Base-by-base conservation (phyloP, 2,329 filamentous ascomycete species). In the Scedosporium apiospermum region DNA sequence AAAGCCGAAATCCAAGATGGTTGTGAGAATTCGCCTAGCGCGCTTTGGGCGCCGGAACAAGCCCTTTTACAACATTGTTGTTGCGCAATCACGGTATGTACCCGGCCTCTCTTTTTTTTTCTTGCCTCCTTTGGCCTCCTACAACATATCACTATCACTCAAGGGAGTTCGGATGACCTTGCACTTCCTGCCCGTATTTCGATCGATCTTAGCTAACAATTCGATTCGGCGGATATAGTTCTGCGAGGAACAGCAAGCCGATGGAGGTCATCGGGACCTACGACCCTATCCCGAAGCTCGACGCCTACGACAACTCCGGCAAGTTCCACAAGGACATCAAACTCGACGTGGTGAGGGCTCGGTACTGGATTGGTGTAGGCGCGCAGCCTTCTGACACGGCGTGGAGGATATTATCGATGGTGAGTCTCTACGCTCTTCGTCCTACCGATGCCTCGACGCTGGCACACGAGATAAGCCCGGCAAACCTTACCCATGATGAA, bases 51-150 rank as follows among this genome's bases (percentile, higher is more conserved):
- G 89, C 75, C 86, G 84, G 67, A 93, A 96, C 73, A 75, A 85
- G n/a, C 93, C 95, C 2, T 89, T 97, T 70, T 99, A 96, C 83
- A 99, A 99, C 79, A 97, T 99, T 66, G 91, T 98, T 67, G 90
- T 99, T 67, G 85, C 92, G 16, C 93, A 98, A 71, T 93, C 93
- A 57, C 88, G 93, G 90, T 96, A 83, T 67, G 81, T 66, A 7
- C 30, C 3, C 14, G 53, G 16, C 1, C 3, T 18, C 21, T 12
- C 42, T 16, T 21, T 21, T 14, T 58, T 26, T 3, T 27, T 34
- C 26, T n/a, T 14, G 21, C 5, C n/a, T 18, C 57, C 27, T 38
- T 60, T 16, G 14, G 2, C 1, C 18, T 12, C 23, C 4, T 41
- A 14, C 16, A 2, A 34, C n/a, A n/a, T 14, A 16, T 18, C 30